Evolutionary conservation across 805 yeast genomes (phyloP), one percentile per base, ranked within the genome.

Genomic region (Yamadazyma paraphyllophila): DNA sequence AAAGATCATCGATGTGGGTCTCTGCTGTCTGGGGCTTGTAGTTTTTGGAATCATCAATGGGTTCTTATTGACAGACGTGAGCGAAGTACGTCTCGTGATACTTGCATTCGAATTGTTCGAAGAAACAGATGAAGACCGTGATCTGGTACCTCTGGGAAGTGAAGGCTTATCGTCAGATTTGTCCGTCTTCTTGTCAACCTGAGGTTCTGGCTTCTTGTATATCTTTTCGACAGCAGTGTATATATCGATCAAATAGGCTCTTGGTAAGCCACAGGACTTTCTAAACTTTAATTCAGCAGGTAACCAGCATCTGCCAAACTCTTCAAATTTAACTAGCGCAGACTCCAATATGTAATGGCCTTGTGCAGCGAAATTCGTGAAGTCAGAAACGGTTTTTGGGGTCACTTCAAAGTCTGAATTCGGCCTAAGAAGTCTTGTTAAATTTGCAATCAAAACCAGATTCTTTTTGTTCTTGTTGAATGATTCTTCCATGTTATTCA

Each of bases 381-480:
- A 62, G 42, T 74, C 80, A 13, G 58, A 43, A 1, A 73, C 52
- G 38, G 56, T 66, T 34, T 72, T 74, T 2, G 69, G 52, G 34
- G 64, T 63, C 7, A 66, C 63, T 14, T 62, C 66, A 45, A 58
- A 63, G 14, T 51, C 46, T 5, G 76, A 59, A 38, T 70, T 69
- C 50, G 68, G 68, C 41, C 80, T 59, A 2, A 79, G 61, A 37
- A 76, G 67, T 44, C 75, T 67, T 0, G 79, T 66, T 17, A 79
- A 65, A 7, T 69, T 67, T 2, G 82, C 78, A 41, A 78, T 62
- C 20, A 80, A 55, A 9, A 74, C 63, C 24, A 76, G 78, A 52
- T 77, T 79, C 48, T 75, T 77, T 48, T 67, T 78, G 12, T 74
- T 60, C n/a, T 67, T 63, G 47, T 69, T 69, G 59, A 73, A 67